Conservation (phyloP, 208 protist species). For the Sergeia podlipaevii region DNA sequence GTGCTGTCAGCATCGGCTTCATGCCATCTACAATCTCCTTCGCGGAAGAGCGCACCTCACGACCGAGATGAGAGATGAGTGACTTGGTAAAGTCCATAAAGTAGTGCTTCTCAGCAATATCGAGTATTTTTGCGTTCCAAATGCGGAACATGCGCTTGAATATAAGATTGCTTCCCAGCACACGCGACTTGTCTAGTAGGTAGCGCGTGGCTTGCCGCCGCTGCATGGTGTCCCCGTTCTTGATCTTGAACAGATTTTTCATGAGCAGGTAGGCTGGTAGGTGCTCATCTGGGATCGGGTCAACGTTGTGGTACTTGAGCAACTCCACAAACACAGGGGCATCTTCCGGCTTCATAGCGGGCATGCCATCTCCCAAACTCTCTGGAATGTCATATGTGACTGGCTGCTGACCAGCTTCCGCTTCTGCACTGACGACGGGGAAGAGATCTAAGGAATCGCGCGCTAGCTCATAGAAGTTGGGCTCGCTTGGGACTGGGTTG, state of each 20-base stretch:
- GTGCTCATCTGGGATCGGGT: slow-evolving; percentile 87
- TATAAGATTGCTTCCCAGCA: slow-evolving; percentile 97
- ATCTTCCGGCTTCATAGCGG: slow-evolving; percentile 96
- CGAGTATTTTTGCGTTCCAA: slow-evolving; percentile 95
- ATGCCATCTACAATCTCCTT: slow-evolving; percentile 99
- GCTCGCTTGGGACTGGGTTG: slow-evolving; percentile 74
- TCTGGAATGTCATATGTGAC: slow-evolving; percentile 84
- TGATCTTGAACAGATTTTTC: slow-evolving; percentile 98
- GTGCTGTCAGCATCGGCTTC: slow-evolving; percentile 97
- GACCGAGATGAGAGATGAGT: slow-evolving; percentile 98
- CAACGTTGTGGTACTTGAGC: slow-evolving; percentile 87
- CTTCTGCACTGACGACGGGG: slow-evolving; percentile 21
- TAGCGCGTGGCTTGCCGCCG: slow-evolving; percentile 95
- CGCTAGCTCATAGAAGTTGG: slow-evolving; percentile 89
- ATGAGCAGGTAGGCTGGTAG: slow-evolving; percentile 96
- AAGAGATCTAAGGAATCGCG: slow-evolving; percentile 60
- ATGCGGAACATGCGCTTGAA: slow-evolving; percentile 98
- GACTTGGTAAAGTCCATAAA: slow-evolving; percentile 99
- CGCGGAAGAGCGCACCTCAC: slow-evolving; percentile 95
- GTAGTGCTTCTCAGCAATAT: slow-evolving; percentile 98
- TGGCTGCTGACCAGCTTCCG: neutral
- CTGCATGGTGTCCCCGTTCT: slow-evolving; percentile 98
- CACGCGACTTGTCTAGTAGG: slow-evolving; percentile 97
- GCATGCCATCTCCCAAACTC: slow-evolving; percentile 88
- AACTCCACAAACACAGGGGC: slow-evolving; percentile 95